Evolutionary conservation across 352 stramenopile species (phyloP), one percentile per base, ranked within the genome.

Genomic region (Pythium phragmitis): DNA sequence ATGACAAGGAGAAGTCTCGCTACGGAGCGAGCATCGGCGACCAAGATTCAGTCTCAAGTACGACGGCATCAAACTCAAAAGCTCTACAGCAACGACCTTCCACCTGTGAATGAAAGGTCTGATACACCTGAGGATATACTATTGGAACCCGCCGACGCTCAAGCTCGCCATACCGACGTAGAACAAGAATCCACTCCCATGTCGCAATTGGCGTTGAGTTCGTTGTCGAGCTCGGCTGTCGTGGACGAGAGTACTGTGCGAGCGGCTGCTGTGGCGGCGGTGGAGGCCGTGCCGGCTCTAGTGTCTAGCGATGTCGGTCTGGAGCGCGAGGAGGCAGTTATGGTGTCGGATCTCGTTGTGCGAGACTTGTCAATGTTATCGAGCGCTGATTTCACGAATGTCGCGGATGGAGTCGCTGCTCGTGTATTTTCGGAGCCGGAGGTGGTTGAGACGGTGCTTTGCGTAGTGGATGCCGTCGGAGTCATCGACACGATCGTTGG

Each of bases 41-140:
- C 47, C 28, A 41, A 13, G 41, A 74, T 74, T 34, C 70, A 77
- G 52, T 63, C 70, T 0, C 66, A 77, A 16, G 30, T 69, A 37
- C 58, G 58, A 17, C 26, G 64, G 13, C 63, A 45, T 46, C 49
- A 70, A 16, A 52, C 21, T 4, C 52, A 70, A 7, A 69, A 61
- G 17, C 21, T 56, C 28, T 28, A 49, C 2, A 50, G 9, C 39
- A 43, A 3, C 3, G 2, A n/a, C 0, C 37, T 60, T 2, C 7
- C 37, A 13, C 7, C 62, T 1, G 41, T 68, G 4, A 19, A 7
- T 12, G 62, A 68, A 52, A 54, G 26, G 33, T 8, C 41, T 14
- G 9, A 52, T 54, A 46, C 39, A 46, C 3, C 48, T 23, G 13
- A 36, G 48, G 28, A 39, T 54, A 21, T 41, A 34, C 48, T 21